Conservation (phyloP, 2,329 filamentous ascomycete species). For the Fusarium sp. region DNA sequence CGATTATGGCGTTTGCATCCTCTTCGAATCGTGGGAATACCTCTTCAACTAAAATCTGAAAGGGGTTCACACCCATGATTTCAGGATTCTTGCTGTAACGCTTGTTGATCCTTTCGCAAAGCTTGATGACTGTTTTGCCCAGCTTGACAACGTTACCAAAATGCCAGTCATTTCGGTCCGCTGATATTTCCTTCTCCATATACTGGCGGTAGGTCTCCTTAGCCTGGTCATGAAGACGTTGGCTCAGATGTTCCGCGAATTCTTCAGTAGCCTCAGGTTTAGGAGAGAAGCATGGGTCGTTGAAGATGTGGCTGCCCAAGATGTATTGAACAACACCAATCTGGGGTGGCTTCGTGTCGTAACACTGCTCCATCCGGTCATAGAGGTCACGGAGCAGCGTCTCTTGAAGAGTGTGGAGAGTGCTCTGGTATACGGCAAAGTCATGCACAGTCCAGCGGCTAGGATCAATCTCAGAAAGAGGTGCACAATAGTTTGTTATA, state of each 20-base stretch:
- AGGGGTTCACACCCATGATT: slow-evolving; percentile 79
- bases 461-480: slow-evolving; percentile 68
- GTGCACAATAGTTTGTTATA: slow-evolving; percentile 64
- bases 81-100: slow-evolving; percentile 89
- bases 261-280: slow-evolving; percentile 77
- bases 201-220: slow-evolving; percentile 83
- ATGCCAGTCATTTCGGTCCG: slow-evolving; percentile 86
- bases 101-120: slow-evolving; percentile 91
- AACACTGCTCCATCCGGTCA: slow-evolving; percentile 87
- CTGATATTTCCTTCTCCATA: slow-evolving; percentile 83
- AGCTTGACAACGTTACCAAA: slow-evolving; percentile 92
- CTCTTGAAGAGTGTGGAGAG: slow-evolving; percentile 82
- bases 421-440: slow-evolving; percentile 78
- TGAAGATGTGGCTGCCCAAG: slow-evolving; percentile 84
- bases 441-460: slow-evolving; percentile 78
- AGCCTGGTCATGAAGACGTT: slow-evolving; percentile 80
- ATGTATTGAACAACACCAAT: slow-evolving; percentile 84
- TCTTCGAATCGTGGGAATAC: slow-evolving; percentile 91
- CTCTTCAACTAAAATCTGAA: slow-evolving; percentile 81
- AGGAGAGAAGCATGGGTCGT: slow-evolving; percentile 80
- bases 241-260: slow-evolving; percentile 78
- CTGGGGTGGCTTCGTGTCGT: slow-evolving; percentile 86
- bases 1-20: slow-evolving; percentile 87
- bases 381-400: slow-evolving; percentile 88
- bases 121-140: slow-evolving; percentile 85